phyloP scores from a whole-genome alignment of 1,284 basidiomycete species.

The Ganoderma leucocontextum region DNA sequence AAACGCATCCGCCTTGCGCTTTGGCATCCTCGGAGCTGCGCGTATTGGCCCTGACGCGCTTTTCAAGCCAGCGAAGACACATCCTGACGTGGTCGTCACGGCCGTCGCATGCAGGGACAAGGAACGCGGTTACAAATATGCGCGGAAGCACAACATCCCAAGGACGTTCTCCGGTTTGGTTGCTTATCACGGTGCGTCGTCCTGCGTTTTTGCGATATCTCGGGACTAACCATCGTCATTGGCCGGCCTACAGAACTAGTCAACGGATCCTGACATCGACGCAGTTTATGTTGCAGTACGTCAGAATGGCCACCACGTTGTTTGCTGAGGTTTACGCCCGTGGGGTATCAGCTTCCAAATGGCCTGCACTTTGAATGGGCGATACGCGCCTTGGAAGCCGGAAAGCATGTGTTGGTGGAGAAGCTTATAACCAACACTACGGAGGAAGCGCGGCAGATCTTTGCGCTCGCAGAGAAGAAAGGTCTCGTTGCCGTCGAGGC shows the following conservation, averaged over 20 bases:
- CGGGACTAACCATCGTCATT: not conserved
- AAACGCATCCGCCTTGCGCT: constrained; percentile 47
- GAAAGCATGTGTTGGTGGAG: constrained; percentile 79
- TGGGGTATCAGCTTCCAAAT: constrained; percentile 62
- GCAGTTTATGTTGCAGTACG: constrained; percentile 68
- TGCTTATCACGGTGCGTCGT: constrained; percentile 59
- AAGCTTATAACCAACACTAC: constrained; percentile 71
- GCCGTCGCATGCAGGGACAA: constrained; percentile 73
- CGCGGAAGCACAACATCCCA: constrained; percentile 61
- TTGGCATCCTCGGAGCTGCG: constrained; percentile 72
- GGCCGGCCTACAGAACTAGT: constrained; percentile 54
- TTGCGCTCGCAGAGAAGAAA: constrained; percentile 43
- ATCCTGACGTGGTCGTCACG: constrained; percentile 64
- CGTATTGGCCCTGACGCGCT: constrained; percentile 68
- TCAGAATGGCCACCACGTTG: too few relatives aligned
- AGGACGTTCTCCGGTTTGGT: constrained; percentile 60
- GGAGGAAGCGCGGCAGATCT: constrained; percentile 59
- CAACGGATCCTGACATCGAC: constrained; percentile 66
- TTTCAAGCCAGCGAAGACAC: constrained; percentile 60
- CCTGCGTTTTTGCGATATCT: not conserved
- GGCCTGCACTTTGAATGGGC: constrained; percentile 82
- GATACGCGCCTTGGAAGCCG: constrained; percentile 72
- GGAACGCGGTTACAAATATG: constrained; percentile 57
- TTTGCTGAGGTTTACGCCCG: not conserved
- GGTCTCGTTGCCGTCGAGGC: constrained; percentile 48